A percentile compares a stretch with the other conserved stretches of the same genome.
These are phyloP conservation scores for Starmera quercuum DNA, from an alignment of 805 yeast genomes.

Conservation along the genomic window DNA sequence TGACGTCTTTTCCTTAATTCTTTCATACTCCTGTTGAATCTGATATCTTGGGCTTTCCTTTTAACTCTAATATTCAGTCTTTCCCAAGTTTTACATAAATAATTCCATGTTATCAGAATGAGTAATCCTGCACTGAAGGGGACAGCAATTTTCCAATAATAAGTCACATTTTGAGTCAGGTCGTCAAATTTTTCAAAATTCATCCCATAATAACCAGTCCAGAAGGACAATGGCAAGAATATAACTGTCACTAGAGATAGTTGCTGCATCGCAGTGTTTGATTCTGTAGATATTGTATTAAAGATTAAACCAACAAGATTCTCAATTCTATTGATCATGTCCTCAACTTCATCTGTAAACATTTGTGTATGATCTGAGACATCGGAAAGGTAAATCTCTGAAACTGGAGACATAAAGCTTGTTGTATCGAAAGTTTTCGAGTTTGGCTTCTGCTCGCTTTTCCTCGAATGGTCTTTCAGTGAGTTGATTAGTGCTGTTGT, in stretches of 20 bases:
- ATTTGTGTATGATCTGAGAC: constrained; percentile 48
- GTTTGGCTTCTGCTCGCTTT: too few species aligned
- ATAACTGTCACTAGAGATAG: constrained; percentile 50
- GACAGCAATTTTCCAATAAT: constrained; percentile 21
- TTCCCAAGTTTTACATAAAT: constrained; percentile 1
- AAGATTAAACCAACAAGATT: constrained; percentile 44
- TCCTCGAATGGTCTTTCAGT: constrained; percentile 30
- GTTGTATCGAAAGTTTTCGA: too few species aligned
- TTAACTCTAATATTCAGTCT: constrained; percentile 1
- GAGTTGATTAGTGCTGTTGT: constrained; percentile 39
- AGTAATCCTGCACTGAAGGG: constrained; percentile 32
- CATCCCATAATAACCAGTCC: constrained; percentile 55
- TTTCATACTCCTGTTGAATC: background rate
- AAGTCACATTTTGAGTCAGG: constrained; percentile 21
- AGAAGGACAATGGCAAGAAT: constrained; percentile 49
- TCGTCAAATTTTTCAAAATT: constrained; percentile 31
- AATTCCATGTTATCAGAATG: constrained; percentile 27
- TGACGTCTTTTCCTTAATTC: background rate
- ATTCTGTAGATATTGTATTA: constrained; percentile 49
- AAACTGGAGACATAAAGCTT: constrained; percentile 31
- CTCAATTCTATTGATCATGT: constrained; percentile 44
- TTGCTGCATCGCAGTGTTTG: constrained; percentile 46
- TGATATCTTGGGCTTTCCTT: constrained; percentile 1
- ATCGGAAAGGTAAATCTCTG: constrained; percentile 44
- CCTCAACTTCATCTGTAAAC: constrained; percentile 45